Evolutionary conservation across 2,329 filamentous ascomycete genomes (phyloP), one percentile per base, ranked within the genome.

Genomic region (Aspergillus japonicus): DNA sequence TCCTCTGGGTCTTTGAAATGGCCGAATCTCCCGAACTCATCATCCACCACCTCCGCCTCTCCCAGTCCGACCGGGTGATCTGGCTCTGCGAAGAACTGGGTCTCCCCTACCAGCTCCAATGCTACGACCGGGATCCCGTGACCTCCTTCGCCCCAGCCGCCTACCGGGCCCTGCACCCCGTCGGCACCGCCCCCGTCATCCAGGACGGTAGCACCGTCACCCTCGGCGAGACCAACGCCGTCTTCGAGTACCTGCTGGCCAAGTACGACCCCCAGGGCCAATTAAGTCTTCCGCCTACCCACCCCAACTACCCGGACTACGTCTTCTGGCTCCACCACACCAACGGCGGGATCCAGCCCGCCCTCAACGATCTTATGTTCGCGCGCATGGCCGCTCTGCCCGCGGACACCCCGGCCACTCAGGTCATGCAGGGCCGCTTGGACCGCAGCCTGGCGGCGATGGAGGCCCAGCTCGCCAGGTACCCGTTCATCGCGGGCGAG

Each of bases 1-100:
- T 35, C 14, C 4, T 16, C 10, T 35, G 12, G 4, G 5, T 16
- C 33, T 35, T 5, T 2, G 7, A 44, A 44, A 44, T 44, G 39
- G 5, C 39, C 3, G 39, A 44, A 16, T 10, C 39, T 16, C 14
- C n/a, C 5, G 7, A 35, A 16, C 56, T 64, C 14, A 64, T 48
- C 29, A 39, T 63, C 33, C 83, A 86, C 67, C 83, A 86, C 65
- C 80, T 86, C n/a, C 75, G 79, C 50, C 66, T 78, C 69, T 86
- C 84, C 11, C 85, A 89, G 69, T 87, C 85, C 39, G 86, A 89
- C 70, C 85, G 87, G 47, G 79, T 89, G 54, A 75, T 83, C 67
- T 89, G 84, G 81, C 81, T 89, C 50, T 85, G 85, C 70, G 87
- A 89, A 71, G 87, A 89, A 71, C 82, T 89, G 19, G 71, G 73